Evolutionary conservation across 1,139 yeast genomes (phyloP).

Genomic region (Geotrichum phurueaensis): DNA sequence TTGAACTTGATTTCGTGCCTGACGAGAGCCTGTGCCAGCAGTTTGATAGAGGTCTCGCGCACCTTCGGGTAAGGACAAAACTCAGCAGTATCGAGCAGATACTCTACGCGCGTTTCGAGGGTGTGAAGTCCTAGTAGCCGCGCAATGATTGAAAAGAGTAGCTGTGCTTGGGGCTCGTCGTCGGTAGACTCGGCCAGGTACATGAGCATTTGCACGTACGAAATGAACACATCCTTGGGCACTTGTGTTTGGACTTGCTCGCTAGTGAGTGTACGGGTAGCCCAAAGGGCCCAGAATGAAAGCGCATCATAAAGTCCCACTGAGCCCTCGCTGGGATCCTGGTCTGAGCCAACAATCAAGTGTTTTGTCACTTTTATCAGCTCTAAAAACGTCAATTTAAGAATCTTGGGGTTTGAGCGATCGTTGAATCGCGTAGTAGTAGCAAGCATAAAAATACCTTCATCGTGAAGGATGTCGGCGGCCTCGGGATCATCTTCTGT

Average conservation of each 20-base stretch:
- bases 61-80: conserved; percentile 63
- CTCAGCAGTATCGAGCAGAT: conserved; percentile 57
- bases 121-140: conserved; percentile 47
- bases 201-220: conserved; percentile 44
- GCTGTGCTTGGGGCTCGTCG: conserved; percentile 32
- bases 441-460: conserved; percentile 33
- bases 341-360: conserved; percentile 16
- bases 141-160: conserved; percentile 33
- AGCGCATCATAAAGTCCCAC: conserved; percentile 39
- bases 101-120: conserved; percentile 52
- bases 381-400: conserved; percentile 24
- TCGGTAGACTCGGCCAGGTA: conserved; percentile 23
- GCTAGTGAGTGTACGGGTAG: conserved; percentile 32
- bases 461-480: conserved; percentile 23
- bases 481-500: not conserved
- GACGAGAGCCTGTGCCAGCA: conserved; percentile 54
- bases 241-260: conserved; percentile 20
- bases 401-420: conserved; percentile 18
- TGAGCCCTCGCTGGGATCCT: conserved; percentile 31
- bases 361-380: conserved; percentile 23
- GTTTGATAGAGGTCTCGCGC: conserved; percentile 54
- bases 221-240: conserved; percentile 27
- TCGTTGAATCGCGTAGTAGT: conserved; percentile 32
- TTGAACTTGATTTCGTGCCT: not conserved
- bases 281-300: conserved; percentile 42